Evolutionary conservation across 495 filamentous ascomycete species (phyloP).

Genomic region (Lichenothelia convexa): DNA sequence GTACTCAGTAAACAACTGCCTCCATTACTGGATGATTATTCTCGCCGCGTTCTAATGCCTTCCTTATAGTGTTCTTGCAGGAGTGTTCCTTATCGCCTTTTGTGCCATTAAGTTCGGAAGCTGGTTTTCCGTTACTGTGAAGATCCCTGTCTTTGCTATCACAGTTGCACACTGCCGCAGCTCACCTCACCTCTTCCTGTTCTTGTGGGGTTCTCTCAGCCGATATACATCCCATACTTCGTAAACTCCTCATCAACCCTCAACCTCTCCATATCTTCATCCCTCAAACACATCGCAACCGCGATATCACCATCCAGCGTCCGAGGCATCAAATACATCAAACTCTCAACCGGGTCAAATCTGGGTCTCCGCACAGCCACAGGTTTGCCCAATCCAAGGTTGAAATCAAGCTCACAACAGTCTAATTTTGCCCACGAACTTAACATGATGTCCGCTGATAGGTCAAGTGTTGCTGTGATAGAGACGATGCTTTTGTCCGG

Average conservation of each 20-base stretch:
- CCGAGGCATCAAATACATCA: slow-evolving; percentile 31
- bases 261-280: slow-evolving; percentile 26
- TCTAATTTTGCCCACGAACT: slow-evolving; percentile 35
- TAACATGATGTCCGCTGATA: slow-evolving; percentile 27
- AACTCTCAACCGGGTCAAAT: slow-evolving; percentile 26
- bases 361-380: slow-evolving; percentile 30
- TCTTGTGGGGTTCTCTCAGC: background rate
- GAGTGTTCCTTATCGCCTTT: too few species aligned
- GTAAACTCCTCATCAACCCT: slow-evolving; percentile 21
- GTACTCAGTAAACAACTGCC: too few species aligned
- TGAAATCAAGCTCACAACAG: slow-evolving; percentile 30
- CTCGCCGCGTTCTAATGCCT: too few species aligned
- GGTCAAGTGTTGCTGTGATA: slow-evolving; percentile 17
- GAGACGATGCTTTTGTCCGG: slow-evolving; percentile 18
- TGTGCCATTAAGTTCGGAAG: too few species aligned
- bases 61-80: too few species aligned
- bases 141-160: background rate
- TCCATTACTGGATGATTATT: too few species aligned
- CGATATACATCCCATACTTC: slow-evolving; percentile 12
- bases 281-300: slow-evolving; percentile 26
- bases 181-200: background rate
- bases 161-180: background rate
- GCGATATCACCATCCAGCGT: slow-evolving; percentile 23
- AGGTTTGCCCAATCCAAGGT: slow-evolving; percentile 29
- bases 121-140: too few species aligned